These are phyloP conservation scores for Datura wrightii DNA, from an alignment of 257 asterid genomes.

Conservation along the genomic window DNA sequence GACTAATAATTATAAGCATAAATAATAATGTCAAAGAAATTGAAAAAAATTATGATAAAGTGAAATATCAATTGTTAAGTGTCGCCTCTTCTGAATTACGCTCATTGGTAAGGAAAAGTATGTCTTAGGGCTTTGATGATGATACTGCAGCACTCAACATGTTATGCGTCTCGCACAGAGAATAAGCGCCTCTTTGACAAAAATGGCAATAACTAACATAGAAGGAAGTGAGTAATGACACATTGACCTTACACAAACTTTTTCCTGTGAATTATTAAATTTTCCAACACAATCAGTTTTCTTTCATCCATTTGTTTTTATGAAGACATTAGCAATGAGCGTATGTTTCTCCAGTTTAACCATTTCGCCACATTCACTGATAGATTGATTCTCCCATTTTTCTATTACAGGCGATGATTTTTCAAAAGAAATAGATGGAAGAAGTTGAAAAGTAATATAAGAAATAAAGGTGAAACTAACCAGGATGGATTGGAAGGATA, in stretches of 20 bases:
- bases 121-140: not conserved
- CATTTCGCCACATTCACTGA: not conserved
- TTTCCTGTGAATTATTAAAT: not conserved
- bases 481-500: conserved; percentile 91
- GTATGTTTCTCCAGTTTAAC: not conserved
- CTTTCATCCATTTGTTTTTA: not conserved
- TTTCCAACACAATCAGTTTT: conserved; percentile 6
- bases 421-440: not conserved
- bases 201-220: conserved; percentile 1
- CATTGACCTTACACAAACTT: not conserved
- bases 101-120: not conserved
- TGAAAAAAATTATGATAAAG: not conserved
- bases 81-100: not conserved
- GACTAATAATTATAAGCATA: not conserved
- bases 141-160: not conserved
- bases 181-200: not conserved
- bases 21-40: not conserved
- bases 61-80: conserved; percentile 1
- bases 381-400: conserved; percentile 13
- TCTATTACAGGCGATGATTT: not conserved
- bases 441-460: conserved; percentile 15
- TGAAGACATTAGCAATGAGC: conserved; percentile 10
- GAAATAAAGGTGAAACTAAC: conserved; percentile 44
- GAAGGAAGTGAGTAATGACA: not conserved
- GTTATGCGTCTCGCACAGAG: not conserved